Percentiles rank a stretch among this genome's conserved stretches.
These are phyloP conservation scores for Huntiella savannae DNA, from an alignment of 2,329 filamentous ascomycete species.

Conservation along the genomic window DNA sequence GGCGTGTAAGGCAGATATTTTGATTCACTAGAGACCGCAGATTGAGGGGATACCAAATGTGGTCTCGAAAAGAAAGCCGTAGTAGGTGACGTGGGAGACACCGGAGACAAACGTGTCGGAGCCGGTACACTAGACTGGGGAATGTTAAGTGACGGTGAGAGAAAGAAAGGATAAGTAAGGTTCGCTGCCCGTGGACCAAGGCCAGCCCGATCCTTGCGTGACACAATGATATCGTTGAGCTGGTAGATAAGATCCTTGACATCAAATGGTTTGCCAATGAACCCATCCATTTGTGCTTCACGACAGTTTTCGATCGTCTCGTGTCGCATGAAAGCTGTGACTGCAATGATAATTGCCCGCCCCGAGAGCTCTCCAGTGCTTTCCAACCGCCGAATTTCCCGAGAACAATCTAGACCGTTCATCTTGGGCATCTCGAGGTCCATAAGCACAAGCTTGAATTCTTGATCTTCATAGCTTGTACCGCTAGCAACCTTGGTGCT, in stretches of 20 bases:
- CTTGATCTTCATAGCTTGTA: slow-evolving; percentile 12
- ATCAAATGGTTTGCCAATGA: slow-evolving; percentile 66
- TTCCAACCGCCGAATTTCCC: slow-evolving; percentile 50
- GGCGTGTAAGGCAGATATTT: no score
- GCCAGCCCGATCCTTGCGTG: no score
- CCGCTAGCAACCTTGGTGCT: no score
- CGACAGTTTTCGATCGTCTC: slow-evolving; percentile 12
- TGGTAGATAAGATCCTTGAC: slow-evolving; percentile 51
- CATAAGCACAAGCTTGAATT: slow-evolving; percentile 55
- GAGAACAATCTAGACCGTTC: slow-evolving; percentile 59
- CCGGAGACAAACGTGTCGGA: neutral
- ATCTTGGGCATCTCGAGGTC: slow-evolving; percentile 72
- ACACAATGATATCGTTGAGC: slow-evolving; percentile 26
- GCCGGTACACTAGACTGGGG: no score
- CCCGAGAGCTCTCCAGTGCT: slow-evolving; percentile 36
- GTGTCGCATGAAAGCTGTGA: slow-evolving; percentile 61
- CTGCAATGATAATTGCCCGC: slow-evolving; percentile 63
- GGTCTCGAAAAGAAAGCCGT: neutral
- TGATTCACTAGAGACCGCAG: no score
- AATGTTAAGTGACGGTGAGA: no score
- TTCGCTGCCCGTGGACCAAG: no score
- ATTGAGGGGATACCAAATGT: no score
- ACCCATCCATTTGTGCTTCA: slow-evolving; percentile 36
- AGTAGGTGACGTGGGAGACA: neutral
- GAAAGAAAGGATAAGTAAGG: no score